These are phyloP conservation scores for Suillus tomentosus DNA, from an alignment of 768 basidiomycete genomes.

Conservation along the genomic window DNA sequence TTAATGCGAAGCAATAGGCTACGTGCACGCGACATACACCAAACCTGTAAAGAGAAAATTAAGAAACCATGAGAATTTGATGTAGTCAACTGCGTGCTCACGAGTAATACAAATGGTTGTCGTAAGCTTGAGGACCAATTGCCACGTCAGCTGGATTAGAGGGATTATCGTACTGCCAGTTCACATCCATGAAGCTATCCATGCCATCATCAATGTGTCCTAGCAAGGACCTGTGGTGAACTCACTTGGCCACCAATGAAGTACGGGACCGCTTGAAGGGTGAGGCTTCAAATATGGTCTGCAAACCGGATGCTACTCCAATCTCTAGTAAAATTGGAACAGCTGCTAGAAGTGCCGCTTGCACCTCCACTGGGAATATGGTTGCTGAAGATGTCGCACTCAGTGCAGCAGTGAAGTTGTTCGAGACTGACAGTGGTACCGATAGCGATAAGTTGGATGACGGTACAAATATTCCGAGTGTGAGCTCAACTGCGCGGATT, in stretches of 20 bases:
- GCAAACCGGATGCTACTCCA: constrained; percentile 21
- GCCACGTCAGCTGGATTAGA: constrained; percentile 70
- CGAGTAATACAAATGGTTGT: constrained; percentile 81
- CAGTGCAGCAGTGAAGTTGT: constrained; percentile 42
- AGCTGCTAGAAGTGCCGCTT: constrained; percentile 34
- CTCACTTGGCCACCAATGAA: constrained; percentile 43
- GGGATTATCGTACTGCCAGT: constrained; percentile 73
- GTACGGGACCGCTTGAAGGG: constrained; percentile 20
- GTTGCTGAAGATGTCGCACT: constrained; percentile 18
- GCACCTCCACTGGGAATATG: constrained; percentile 33
- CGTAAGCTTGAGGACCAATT: constrained; percentile 71
- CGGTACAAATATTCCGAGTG: constrained; percentile 52
- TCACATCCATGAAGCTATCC: constrained; percentile 75
- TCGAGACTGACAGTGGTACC: constrained; percentile 20
- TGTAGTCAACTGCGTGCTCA: constrained; percentile 34
- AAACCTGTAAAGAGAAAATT: constrained; percentile 43
- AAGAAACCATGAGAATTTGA: background rate
- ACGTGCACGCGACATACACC: constrained; percentile 44
- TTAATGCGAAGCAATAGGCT: background rate
- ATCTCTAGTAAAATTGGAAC: constrained; percentile 40
- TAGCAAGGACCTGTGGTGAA: background rate
- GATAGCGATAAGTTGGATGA: constrained; percentile 10
- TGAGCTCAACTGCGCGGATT: constrained; percentile 62
- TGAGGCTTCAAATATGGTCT: constrained; percentile 24
- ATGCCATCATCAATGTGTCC: background rate